Evolutionary conservation across 1,139 yeast genomes (phyloP).

Genomic region (Blastobotrys buckinghamii): DNA sequence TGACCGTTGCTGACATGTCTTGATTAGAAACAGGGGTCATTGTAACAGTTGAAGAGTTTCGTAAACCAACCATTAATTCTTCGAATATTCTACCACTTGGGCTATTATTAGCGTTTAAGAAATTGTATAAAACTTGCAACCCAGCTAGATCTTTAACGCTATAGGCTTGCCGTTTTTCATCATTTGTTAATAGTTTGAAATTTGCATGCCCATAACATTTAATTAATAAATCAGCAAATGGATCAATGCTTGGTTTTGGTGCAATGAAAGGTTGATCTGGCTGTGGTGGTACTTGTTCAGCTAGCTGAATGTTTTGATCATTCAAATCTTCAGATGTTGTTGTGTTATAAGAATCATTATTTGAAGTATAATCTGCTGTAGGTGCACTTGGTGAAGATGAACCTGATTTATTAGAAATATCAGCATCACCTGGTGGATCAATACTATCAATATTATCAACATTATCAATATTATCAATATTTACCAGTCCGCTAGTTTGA

Average conservation of each 20-base stretch:
- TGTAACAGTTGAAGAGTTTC: too few species aligned
- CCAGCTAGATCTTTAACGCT: constrained; percentile 2
- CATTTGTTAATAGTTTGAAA: constrained; percentile 2
- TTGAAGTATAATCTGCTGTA: background rate
- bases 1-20: too few species aligned
- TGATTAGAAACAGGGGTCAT: too few species aligned
- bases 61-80: background rate
- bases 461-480: background rate
- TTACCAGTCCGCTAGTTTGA: too few species aligned
- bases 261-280: too few species aligned
- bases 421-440: background rate
- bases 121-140: constrained; percentile 3
- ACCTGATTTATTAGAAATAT: background rate
- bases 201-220: constrained; percentile 8
- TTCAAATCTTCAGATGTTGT: background rate
- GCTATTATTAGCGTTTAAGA: background rate
- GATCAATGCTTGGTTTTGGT: too few species aligned
- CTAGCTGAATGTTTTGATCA: background rate
- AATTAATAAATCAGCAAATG: constrained; percentile 4
- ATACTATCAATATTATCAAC: background rate
- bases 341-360: background rate
- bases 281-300: background rate
- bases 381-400: background rate
- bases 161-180: constrained; percentile 5
- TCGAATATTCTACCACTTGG: constrained; percentile 1